Evolutionary conservation across 2,329 filamentous ascomycete species (phyloP).

Genomic region (Talaromyces funiculosus): DNA sequence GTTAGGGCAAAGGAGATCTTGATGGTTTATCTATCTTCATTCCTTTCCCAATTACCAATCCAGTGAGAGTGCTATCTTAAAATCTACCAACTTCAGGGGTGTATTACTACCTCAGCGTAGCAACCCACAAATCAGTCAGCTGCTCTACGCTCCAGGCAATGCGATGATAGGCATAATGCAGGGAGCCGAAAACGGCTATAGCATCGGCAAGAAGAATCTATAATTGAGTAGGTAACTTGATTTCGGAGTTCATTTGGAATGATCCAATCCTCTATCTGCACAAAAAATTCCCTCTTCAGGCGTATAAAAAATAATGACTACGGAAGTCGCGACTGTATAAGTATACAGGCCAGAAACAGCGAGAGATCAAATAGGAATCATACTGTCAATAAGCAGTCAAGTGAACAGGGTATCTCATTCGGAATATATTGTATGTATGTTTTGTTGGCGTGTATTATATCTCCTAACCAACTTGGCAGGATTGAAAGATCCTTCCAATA

Average conservation of each 20-base stretch:
- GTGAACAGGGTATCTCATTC: slow-evolving; percentile 11
- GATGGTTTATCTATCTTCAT: no score
- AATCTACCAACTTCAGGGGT: no score
- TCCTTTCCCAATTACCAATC: no score
- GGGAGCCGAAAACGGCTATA: no score
- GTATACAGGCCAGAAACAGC: not conserved
- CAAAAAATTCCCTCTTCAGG: not conserved
- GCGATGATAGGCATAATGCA: no score
- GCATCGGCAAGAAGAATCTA: not conserved
- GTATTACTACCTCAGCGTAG: no score
- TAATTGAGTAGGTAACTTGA: not conserved
- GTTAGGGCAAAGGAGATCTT: no score
- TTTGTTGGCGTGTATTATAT: not conserved
- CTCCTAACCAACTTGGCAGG: not conserved
- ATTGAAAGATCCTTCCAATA: not conserved
- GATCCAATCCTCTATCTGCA: slow-evolving; percentile 1
- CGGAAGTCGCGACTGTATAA: not conserved
- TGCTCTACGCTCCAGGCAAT: not conserved
- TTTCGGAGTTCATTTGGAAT: not conserved
- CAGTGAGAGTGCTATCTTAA: no score
- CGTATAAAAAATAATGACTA: not conserved
- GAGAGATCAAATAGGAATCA: not conserved
- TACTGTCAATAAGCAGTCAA: not conserved
- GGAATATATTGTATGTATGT: not conserved
- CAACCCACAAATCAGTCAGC: no score